Evolutionary conservation across 805 yeast genomes (phyloP).

Genomic region (Kodamaea laetipori): DNA sequence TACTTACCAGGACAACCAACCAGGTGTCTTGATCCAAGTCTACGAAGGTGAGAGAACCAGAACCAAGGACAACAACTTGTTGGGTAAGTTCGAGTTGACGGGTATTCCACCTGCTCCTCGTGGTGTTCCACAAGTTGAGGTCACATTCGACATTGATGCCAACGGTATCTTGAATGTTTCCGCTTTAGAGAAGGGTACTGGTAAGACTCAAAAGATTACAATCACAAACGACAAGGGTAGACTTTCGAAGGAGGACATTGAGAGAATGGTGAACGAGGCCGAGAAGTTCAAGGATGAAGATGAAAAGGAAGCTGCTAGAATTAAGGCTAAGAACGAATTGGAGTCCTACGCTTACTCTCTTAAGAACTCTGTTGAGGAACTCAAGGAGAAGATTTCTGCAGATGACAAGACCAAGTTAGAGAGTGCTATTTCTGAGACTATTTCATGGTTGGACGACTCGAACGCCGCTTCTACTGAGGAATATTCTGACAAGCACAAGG

Average conservation of each 20-base stretch:
- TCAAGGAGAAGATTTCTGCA: constrained; percentile 46
- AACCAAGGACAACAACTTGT: constrained; percentile 88
- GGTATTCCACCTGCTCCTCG: constrained; percentile 91
- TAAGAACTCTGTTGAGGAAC: constrained; percentile 63
- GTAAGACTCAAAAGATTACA: constrained; percentile 86
- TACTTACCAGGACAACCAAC: constrained; percentile 95
- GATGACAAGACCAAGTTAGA: constrained; percentile 55
- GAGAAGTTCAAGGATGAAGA: constrained; percentile 94
- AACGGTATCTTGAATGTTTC: constrained; percentile 84
- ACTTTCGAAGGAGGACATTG: constrained; percentile 89
- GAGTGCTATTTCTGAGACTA: constrained; percentile 44
- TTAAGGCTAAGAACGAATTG: constrained; percentile 83
- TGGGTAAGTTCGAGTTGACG: constrained; percentile 83
- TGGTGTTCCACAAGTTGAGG: constrained; percentile 90
- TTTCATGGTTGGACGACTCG: constrained; percentile 41
- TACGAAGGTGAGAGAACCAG: constrained; percentile 95
- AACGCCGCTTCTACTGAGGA: constrained; percentile 45
- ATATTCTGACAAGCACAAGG: constrained; percentile 42
- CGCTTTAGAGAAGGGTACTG: constrained; percentile 93
- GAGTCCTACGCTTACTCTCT: constrained; percentile 87
- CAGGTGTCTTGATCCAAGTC: constrained; percentile 91
- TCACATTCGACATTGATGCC: constrained; percentile 84
- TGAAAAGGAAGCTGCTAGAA: constrained; percentile 75
- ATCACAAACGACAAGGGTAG: constrained; percentile 95
- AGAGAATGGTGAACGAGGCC: constrained; percentile 97